phyloP scores from a whole-genome alignment of 768 basidiomycete species.

The Leccinum subgranulosum region DNA sequence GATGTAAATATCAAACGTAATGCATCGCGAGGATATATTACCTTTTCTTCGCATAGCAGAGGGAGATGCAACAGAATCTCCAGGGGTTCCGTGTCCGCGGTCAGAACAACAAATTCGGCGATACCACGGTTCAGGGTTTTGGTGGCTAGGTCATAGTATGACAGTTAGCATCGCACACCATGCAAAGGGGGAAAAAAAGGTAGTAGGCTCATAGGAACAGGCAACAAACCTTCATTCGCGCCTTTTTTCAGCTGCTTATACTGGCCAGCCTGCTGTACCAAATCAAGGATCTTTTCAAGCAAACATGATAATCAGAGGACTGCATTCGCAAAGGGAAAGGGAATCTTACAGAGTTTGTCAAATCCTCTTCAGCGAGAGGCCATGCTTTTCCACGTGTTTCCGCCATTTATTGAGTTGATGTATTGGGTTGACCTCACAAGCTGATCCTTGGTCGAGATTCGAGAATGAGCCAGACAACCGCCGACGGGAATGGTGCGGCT shows the following conservation, averaged over 20 bases:
- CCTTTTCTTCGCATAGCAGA: conserved; percentile 97
- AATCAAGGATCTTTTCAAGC: conserved; percentile 76
- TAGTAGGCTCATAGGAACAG: not conserved
- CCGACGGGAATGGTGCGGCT: too few species aligned
- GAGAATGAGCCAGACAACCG: conserved; percentile 8
- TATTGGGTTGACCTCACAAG: conserved; percentile 67
- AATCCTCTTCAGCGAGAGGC: conserved; percentile 78
- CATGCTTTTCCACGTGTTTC: conserved; percentile 79
- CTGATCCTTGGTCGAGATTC: conserved; percentile 88
- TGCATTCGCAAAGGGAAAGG: not conserved
- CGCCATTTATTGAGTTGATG: conserved; percentile 44
- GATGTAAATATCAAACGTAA: not conserved
- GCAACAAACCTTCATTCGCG: conserved; percentile 84
- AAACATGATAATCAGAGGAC: not conserved
- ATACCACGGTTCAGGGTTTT: conserved; percentile 98
- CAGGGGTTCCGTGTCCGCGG: conserved; percentile 94
- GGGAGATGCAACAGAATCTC: conserved; percentile 98
- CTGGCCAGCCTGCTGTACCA: conserved; percentile 93
- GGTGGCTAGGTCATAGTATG: conserved; percentile 56
- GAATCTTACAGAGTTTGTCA: conserved; percentile 82
- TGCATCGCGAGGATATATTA: conserved; percentile 25
- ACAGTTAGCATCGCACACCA: conserved; percentile 6
- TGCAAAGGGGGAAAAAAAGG: not conserved
- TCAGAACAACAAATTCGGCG: conserved; percentile 95
- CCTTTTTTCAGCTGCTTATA: conserved; percentile 99